These are phyloP conservation scores for Ophiostoma sp. DNA, from an alignment of 2,329 filamentous ascomycete genomes.

Conservation along the genomic window DNA sequence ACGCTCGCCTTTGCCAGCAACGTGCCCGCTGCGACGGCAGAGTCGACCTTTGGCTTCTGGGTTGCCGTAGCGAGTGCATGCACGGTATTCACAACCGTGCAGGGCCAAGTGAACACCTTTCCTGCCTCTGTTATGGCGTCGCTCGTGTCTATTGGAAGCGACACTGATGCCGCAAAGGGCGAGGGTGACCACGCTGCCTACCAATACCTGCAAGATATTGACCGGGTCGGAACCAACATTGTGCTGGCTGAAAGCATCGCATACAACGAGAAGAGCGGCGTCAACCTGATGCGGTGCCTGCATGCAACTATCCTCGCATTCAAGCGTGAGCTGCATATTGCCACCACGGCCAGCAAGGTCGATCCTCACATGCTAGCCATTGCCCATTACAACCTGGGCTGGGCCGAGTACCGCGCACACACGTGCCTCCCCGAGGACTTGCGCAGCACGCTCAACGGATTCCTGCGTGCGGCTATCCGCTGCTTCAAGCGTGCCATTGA, in stretches of 20 bases:
- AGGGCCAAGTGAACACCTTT: conserved; percentile 58
- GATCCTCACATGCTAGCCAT: conserved; percentile 87
- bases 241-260: conserved; percentile 42
- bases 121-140: conserved; percentile 52
- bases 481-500: conserved; percentile 97
- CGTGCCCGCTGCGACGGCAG: conserved; percentile 55
- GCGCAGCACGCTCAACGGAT: conserved; percentile 57
- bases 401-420: conserved; percentile 83
- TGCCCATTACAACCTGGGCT: conserved; percentile 95
- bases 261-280: conserved; percentile 43
- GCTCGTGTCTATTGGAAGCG: conserved; percentile 46
- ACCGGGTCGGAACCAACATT: conserved; percentile 51
- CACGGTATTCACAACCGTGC: conserved; percentile 73
- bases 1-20: conserved; percentile 62
- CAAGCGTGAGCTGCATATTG: conserved; percentile 76
- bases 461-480: conserved; percentile 73
- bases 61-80: conserved; percentile 86
- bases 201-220: conserved; percentile 60
- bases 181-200: conserved; percentile 41
- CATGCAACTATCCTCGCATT: conserved; percentile 75
- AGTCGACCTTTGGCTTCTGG: conserved; percentile 84
- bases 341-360: conserved; percentile 60
- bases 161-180: background rate
- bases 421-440: conserved; percentile 51
- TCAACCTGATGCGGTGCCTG: conserved; percentile 54